phyloP scores from a whole-genome alignment of 2,329 filamentous ascomycete genomes.

The Zymoseptoria tritici region DNA sequence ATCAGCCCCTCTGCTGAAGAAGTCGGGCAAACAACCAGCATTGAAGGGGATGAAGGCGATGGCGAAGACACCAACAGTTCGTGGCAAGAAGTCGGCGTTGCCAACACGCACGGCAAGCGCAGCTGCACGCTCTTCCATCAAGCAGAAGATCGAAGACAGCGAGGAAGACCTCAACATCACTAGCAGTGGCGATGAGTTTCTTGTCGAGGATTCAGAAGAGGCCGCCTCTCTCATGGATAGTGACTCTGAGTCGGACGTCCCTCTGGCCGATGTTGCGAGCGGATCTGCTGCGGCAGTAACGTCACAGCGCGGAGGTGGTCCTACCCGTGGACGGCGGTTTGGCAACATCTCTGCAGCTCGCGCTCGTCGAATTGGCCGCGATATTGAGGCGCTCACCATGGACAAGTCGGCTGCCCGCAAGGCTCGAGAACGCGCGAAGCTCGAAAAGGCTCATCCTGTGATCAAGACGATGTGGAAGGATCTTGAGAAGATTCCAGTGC shows the following conservation, averaged over 20 bases:
- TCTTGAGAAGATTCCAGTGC: conserved; percentile 58
- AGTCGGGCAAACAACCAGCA: conserved; percentile 1
- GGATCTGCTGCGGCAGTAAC: conserved; percentile 3
- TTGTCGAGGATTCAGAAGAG: conserved; percentile 26
- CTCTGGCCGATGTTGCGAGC: conserved; percentile 16
- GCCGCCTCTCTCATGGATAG: conserved; percentile 22
- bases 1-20: conserved; percentile 6
- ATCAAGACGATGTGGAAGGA: conserved; percentile 79
- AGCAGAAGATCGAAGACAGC: conserved; percentile 31
- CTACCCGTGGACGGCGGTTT: conserved; percentile 14
- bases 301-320: conserved; percentile 4
- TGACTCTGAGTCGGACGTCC: conserved; percentile 28
- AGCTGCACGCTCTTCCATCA: conserved; percentile 20
- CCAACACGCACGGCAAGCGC: conserved; percentile 17
- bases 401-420: conserved; percentile 20
- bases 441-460: conserved; percentile 70
- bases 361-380: conserved; percentile 10
- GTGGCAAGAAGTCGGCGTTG: conserved; percentile 11
- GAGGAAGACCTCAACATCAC: conserved; percentile 29
- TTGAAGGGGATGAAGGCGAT: neutral
- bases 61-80: neutral
- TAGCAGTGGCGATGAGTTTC: conserved; percentile 22
- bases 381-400: conserved; percentile 16
- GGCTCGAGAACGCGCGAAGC: conserved; percentile 52
- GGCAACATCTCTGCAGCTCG: conserved; percentile 19